Base-by-base conservation (phyloP, 2,329 filamentous ascomycete genomes). In the Penicillium vulpinum region DNA sequence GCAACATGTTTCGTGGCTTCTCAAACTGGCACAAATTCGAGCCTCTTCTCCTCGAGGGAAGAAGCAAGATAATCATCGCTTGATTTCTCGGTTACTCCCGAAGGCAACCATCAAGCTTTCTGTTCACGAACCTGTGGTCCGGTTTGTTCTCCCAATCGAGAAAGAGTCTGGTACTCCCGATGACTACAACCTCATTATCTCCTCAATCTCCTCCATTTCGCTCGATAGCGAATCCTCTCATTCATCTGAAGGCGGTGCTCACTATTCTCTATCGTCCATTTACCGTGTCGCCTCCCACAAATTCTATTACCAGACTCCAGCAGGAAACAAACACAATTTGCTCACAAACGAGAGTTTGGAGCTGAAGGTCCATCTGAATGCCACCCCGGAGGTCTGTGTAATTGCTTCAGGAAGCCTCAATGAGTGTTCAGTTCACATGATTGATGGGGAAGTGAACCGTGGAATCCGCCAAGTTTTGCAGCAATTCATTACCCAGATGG, bases 211-310 rank as follows among this genome's bases (percentile, higher is more conserved):
- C 0, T 96, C 93, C 0, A 86, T 97, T 36, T 96, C 93, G 0
- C 78, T 97, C 22, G 94, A 99, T 67, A 83, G 96, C 46, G 94
- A 99, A 70, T 96, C 94, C 0, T 96, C 92, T n/a, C 94, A 99
- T 75, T 94, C 91, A 3, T 81, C 88, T 0, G 85, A 91, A 35
- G 90, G 90, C 56, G 89, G 95, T 33, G 78, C 92, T 4, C 90
- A 97, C 70, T 99, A 99, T 74, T 91, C 90, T 5, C 78, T 99
- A 1, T 86, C 87, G 15, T 91, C 92, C 0, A 89, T 90, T 4
- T 86, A 95, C 70, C 84, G 94, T 44, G 80, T 97, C 56, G 88
- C 93, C 60, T 90, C 91, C 0, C 92, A 97, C 70, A 85, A 91
- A 62, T 82, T 99, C 1, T 99, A 97, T 73, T 99, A 99, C 70